Conservation (phyloP, 441 rosid species). For the Brassica balearica region DNA sequence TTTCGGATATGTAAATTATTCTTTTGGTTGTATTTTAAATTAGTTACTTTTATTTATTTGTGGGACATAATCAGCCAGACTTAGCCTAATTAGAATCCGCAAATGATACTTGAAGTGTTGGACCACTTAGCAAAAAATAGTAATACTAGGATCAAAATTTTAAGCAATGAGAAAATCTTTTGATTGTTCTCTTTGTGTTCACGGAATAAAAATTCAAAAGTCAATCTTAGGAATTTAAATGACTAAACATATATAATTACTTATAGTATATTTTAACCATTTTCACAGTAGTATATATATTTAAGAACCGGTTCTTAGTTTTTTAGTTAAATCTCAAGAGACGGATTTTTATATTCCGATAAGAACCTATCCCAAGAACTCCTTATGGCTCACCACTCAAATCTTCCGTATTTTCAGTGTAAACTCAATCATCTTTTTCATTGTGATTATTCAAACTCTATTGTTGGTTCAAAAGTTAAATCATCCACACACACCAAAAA, state of each 20-base stretch:
- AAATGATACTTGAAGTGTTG: background rate
- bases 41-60: no score
- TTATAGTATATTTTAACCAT: background rate
- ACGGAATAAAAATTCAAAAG: background rate
- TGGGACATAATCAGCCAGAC: background rate
- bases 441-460: no score
- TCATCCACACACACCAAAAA: no score
- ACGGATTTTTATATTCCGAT: no score
- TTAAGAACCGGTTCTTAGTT: no score
- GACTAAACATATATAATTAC: background rate
- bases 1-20: no score
- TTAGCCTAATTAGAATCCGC: background rate
- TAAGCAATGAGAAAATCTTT: slow-evolving; percentile 11
- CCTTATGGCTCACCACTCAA: slow-evolving; percentile 25
- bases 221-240: background rate
- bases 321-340: no score
- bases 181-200: background rate
- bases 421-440: no score
- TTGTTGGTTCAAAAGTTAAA: no score
- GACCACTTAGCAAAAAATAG: background rate
- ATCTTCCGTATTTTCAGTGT: background rate
- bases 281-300: background rate
- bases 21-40: no score
- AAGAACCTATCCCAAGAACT: no score
- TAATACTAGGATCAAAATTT: background rate